Base-by-base conservation (phyloP, 371 early-diverging fungal genomes). In the Mortierella sp. region DNA sequence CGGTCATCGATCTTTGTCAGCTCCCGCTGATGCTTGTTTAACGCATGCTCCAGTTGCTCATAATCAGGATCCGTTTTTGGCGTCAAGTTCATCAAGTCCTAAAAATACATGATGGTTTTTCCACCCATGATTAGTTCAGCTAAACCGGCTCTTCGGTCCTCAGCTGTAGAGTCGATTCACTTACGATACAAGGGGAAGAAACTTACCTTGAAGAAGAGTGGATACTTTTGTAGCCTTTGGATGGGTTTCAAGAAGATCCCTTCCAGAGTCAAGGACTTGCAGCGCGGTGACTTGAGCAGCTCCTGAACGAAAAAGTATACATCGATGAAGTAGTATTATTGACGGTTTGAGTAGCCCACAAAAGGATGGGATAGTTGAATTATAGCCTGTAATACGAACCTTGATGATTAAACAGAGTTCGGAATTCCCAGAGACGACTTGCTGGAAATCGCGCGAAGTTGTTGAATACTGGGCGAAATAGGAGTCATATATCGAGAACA, bases 1-100 rank as follows among this genome's bases (percentile, higher is more conserved):
- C 69, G 64, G 24, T 76, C 76, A 30, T 76, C 76, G n/a, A 76
- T 76, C 62, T 69, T 76, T 23, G 70, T 64, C 4, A 76, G 44
- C 26, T 64, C 76, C 8, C 39, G 50, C 26, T 76, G 69, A 26
- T 76, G 76, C 15, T 68, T 69, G 19, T 32, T 41, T 19, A 76
- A 46, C 11, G 70, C 76, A 6, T 50, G 56, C 32, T 68, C 60
- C 23, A 76, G 37, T 8, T 56, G 61, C 2, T 15, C 49, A 23
- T 76, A 64, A 26, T 76, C 76, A 0, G 61, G 69, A 37, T 69
- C 64, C 5, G 60, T 37, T 24, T 51, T 46, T 32, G 60, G 42
- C 34, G 76, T 76, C 50, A 76, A 14, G 23, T 48, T 60, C 53
- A 76, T 37, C n/a, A 76, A 32, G 39, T 76, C 76, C 76, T 76